Base-by-base conservation (phyloP, 2,329 filamentous ascomycete species). In the Sclerotinia borealis region DNA sequence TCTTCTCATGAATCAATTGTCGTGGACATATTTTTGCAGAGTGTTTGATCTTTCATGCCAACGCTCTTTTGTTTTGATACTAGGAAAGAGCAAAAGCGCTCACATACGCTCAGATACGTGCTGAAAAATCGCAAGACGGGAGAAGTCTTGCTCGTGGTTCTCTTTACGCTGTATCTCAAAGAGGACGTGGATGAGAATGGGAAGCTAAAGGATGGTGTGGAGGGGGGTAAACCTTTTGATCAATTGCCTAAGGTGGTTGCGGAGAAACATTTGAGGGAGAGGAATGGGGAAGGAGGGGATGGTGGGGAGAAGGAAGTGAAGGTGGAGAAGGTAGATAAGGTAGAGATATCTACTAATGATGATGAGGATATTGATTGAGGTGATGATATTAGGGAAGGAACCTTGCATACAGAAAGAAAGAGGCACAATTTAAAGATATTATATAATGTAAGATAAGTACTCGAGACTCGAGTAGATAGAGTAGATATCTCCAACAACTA, bases 91-190 rank as follows among this genome's bases (percentile, higher is more conserved):
- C 68, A 68, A 63, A 74, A 74, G 68, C 90, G 90, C 81, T 89
- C 90, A 80, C 91, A 96, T 78, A 83, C 87, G 69, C 84, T 96
- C 78, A 93, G 93, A 83, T 97, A 98, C 77, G 91, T 96, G 64
- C 83, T 98, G 73, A 93, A 93, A 74, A 90, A 97, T 76, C 85
- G 85, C 65, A 76, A 80, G 27, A 93, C 90, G 0, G 84, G 84
- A 54, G 83, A 90, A 39, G 83, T 91, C 19, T 91, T 96, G 70
- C 85, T 96, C 36, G 91, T 93, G 51, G 80, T 98, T 19, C 77
- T 92, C 6, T 93, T 98, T 74, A 89, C 87, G 22, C 79, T 97
- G 4, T 81, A 95, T 65, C 83, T 88, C 10, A 86, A 85, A 62
- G 86, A 90, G 52, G 81, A 89, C 66, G 77, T 87, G 39, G 81